A percentile compares a stretch with the other conserved stretches of the same genome.
phyloP scores from a whole-genome alignment of 257 asterid species.

The Vinca minor region DNA sequence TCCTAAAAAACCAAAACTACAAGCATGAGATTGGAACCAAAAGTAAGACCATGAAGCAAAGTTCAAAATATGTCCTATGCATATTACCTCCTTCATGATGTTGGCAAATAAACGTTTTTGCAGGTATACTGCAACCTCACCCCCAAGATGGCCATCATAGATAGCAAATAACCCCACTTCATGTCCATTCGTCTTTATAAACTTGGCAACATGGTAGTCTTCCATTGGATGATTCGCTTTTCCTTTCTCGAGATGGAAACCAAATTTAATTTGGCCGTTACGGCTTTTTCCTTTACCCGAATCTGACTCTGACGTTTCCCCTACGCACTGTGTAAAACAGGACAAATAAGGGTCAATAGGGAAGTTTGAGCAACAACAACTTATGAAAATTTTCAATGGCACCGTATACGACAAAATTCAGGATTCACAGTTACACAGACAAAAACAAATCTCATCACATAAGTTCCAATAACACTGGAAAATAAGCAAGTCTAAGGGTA shows the following conservation, averaged over 20 bases:
- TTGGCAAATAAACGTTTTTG: slow-evolving; percentile 32
- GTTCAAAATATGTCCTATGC: neutral
- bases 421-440: too few species aligned
- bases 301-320: slow-evolving; percentile 21
- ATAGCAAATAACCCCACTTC: slow-evolving; percentile 43
- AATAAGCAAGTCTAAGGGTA: too few species aligned
- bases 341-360: neutral
- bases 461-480: too few species aligned
- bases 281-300: slow-evolving; percentile 36
- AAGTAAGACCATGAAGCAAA: neutral
- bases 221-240: slow-evolving; percentile 77
- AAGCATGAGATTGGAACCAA: slow-evolving; percentile 4
- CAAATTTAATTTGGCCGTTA: slow-evolving; percentile 33
- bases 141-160: slow-evolving; percentile 40
- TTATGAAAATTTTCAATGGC: too few species aligned
- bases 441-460: too few species aligned
- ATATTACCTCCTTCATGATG: slow-evolving; percentile 35
- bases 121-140: slow-evolving; percentile 34
- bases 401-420: neutral
- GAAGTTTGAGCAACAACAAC: neutral
- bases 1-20: slow-evolving; percentile 24
- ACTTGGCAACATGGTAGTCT: slow-evolving; percentile 76
- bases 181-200: slow-evolving; percentile 19
- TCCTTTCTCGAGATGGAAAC: slow-evolving; percentile 50
- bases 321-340: slow-evolving; percentile 23